Percentiles rank a stretch among this genome's conserved stretches.
These are phyloP conservation scores for Piper longum DNA, from an alignment of 164 flowering plant genomes.

Conservation along the genomic window DNA sequence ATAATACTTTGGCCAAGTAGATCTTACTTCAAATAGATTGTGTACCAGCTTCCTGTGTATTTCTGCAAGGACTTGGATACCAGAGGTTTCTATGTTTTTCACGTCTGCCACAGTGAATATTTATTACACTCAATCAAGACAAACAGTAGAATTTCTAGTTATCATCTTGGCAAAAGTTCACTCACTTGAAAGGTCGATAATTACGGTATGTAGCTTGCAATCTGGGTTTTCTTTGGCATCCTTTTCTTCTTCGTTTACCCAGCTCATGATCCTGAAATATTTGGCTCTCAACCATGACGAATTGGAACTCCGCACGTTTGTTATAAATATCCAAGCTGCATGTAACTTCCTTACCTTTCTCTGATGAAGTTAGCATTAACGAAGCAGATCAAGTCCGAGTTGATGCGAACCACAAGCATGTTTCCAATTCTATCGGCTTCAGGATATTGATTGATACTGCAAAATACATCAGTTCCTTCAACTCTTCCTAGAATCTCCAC, in stretches of 20 bases:
- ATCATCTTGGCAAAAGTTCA: neutral
- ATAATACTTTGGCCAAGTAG: neutral
- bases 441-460: constrained; percentile 49
- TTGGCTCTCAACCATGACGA: neutral
- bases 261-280: constrained; percentile 30
- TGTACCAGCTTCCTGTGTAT: constrained; percentile 31
- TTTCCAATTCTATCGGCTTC: constrained; percentile 35
- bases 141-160: no score
- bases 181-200: constrained; percentile 67
- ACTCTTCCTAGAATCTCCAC: constrained; percentile 47
- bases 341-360: constrained; percentile 34
- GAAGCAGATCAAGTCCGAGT: constrained; percentile 55
- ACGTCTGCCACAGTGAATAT: constrained; percentile 22
- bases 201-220: constrained; percentile 18
- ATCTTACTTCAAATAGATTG: constrained; percentile 29
- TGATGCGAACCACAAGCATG: constrained; percentile 29
- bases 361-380: constrained; percentile 60
- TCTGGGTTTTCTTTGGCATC: constrained; percentile 13
- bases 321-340: neutral
- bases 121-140: neutral
- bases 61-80: constrained; percentile 49
- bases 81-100: constrained; percentile 59
- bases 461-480: constrained; percentile 44
- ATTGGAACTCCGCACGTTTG: neutral
- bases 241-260: constrained; percentile 23